Base-by-base conservation (phyloP, 164 flowering plant genomes). In the Vitis labrusca region DNA sequence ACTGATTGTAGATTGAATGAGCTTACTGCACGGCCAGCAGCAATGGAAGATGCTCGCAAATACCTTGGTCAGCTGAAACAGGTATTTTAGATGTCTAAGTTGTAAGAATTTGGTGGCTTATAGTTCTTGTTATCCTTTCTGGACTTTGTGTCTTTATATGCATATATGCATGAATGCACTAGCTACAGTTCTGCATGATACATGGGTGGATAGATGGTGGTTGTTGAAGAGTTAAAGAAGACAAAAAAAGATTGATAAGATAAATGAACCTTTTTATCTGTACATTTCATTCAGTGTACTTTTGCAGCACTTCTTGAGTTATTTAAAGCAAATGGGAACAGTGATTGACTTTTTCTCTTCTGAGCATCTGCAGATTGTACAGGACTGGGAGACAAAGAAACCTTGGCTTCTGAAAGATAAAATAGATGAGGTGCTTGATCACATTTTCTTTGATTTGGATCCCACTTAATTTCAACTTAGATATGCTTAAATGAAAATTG, bases 361-460 rank as follows among this genome's bases (percentile, higher is more conserved):
- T 71, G 57, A 2, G 32, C 48, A 49, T 64, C 51, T 76, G 72
- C 89, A 93, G 99, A 90, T 85, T 62, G 77, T 85, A 57, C 77
- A 55, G 57, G 84, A 71, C 17, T 96, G 98, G 99, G 93, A 90
- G 77, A 74, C 83, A 12, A 81, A 89, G 50, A 96, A 88, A 75
- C 68, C 97, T 64, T 93, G 98, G 99, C 83, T 96, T 73, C 98
- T 97, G 10, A 88, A 76, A 81, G 85, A 81, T 17, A 89, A 75
- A 82, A 81, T 89, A 53, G 90, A 93, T 69, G 94, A 96, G 98
- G 99, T 91, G 29, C 15, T 71, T 64, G 8, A 67, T 23, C 27
- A 23, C 27, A 23, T 23, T 23, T 23, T 23, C 27, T 23, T 23
- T 23, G 27, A 23, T 23, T 23, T 23, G 27, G 27, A 23, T 69